phyloP scores from a whole-genome alignment of 2,329 filamentous ascomycete genomes.

The Fusarium devonianum region DNA sequence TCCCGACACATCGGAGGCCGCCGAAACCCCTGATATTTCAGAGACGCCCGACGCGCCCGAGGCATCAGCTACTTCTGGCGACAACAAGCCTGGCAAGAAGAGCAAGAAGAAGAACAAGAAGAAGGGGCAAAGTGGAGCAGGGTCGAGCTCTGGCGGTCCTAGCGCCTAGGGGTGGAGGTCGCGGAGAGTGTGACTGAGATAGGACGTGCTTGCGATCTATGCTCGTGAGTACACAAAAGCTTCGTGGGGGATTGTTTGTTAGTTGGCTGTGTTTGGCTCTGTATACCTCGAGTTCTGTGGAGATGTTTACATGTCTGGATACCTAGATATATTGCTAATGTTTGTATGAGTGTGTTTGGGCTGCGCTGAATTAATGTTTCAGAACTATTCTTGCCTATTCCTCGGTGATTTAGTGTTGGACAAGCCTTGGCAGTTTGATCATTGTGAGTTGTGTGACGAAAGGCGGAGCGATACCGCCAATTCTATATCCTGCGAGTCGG shows the following conservation, averaged over 20 bases:
- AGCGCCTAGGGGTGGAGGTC: slow-evolving; percentile 16
- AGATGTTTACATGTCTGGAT: not conserved
- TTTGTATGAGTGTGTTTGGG: slow-evolving; percentile 4
- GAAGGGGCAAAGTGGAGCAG: slow-evolving; percentile 25
- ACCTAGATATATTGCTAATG: not conserved
- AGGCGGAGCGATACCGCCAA: too few species aligned
- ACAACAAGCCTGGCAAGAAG: slow-evolving; percentile 34
- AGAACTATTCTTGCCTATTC: too few species aligned
- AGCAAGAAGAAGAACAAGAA: slow-evolving; percentile 42
- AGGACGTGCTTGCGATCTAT: not conserved
- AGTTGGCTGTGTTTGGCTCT: not conserved
- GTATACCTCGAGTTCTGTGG: not conserved
- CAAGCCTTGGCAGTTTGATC: too few species aligned
- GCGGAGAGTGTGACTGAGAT: not conserved
- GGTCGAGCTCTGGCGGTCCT: slow-evolving; percentile 15
- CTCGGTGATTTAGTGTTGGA: too few species aligned
- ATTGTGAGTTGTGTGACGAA: not conserved
- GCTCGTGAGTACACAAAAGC: not conserved
- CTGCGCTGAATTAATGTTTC: not conserved
- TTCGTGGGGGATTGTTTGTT: not conserved
- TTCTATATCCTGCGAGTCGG: too few species aligned
- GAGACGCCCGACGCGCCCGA: slow-evolving; percentile 26
- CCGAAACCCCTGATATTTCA: slow-evolving; percentile 17
- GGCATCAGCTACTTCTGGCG: slow-evolving; percentile 17
- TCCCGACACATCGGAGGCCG: slow-evolving; percentile 19